phyloP scores from a whole-genome alignment of 345 rosid species.

The Eucalyptus sp. region DNA sequence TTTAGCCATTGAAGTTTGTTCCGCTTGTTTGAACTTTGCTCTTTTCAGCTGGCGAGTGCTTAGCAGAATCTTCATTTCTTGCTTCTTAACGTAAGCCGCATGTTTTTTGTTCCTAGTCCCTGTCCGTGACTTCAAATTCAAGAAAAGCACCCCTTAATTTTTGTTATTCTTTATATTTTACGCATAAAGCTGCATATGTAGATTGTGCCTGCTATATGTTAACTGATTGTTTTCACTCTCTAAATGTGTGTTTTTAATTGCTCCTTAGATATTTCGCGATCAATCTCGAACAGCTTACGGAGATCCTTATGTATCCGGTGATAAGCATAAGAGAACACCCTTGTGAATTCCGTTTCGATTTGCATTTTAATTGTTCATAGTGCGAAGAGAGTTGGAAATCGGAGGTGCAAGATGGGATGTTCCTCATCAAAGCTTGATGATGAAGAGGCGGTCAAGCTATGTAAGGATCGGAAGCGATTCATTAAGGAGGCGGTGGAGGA shows the following conservation, averaged over 20 bases:
- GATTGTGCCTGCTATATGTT: neutral
- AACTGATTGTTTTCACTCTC: neutral
- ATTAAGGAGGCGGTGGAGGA: conserved; percentile 88
- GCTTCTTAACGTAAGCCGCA: neutral
- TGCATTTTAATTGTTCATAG: conserved; percentile 7
- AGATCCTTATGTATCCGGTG: conserved; percentile 29
- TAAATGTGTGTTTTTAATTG: neutral
- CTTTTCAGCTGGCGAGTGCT: neutral
- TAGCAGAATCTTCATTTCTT: neutral
- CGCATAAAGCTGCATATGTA: neutral
- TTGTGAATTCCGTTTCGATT: conserved; percentile 9
- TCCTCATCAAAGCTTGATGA: conserved; percentile 78
- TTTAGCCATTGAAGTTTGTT: neutral
- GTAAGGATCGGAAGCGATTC: conserved; percentile 80
- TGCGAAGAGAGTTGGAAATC: neutral
- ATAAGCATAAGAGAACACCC: neutral
- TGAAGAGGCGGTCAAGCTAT: conserved; percentile 91
- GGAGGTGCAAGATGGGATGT: conserved; percentile 69
- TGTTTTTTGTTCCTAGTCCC: neutral
- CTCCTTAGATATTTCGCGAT: neutral
- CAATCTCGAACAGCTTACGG: neutral
- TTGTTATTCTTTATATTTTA: neutral
- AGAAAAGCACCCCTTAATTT: conserved; percentile 19
- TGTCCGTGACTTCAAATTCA: conserved; percentile 15
- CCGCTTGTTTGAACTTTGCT: neutral